Evolutionary conservation across 1,284 basidiomycete genomes (phyloP).

Genomic region (Puccinia triticina): DNA sequence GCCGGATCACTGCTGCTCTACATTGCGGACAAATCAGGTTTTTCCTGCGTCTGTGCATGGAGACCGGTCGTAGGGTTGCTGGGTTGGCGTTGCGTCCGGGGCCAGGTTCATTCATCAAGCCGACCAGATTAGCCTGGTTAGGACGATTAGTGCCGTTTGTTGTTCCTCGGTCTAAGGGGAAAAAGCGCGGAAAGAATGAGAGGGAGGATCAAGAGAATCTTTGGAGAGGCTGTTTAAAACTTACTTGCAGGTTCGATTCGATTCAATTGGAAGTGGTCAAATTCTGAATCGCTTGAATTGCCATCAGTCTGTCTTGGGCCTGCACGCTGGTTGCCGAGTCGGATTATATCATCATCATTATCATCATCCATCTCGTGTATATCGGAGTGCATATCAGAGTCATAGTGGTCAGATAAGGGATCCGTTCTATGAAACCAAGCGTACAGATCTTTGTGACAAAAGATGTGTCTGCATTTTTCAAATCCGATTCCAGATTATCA

Average conservation of each 20-base stretch:
- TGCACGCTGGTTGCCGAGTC: not conserved
- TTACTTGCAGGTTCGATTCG: conserved; percentile 4
- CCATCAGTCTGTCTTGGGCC: not conserved
- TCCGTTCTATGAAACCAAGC: conserved; percentile 53
- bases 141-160: not conserved
- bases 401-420: conserved; percentile 25
- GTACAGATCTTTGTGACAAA: conserved; percentile 54
- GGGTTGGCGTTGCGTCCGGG: conserved; percentile 1
- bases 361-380: conserved; percentile 1
- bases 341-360: not conserved
- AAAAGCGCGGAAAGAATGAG: not conserved
- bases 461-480: conserved; percentile 52
- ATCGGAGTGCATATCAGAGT: conserved; percentile 12
- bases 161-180: not conserved
- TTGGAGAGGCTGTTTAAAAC: not conserved
- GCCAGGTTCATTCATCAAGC: not conserved
- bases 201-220: not conserved
- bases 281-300: conserved; percentile 20
- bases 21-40: conserved; percentile 55
- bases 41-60: conserved; percentile 19
- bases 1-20: conserved; percentile 42
- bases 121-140: not conserved
- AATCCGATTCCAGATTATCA: not conserved
- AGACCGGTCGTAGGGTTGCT: conserved; percentile 5
- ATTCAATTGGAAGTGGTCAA: not conserved